Evolutionary conservation across 345 rosid species (phyloP).

Genomic region (Euphorbia tirucalli): DNA sequence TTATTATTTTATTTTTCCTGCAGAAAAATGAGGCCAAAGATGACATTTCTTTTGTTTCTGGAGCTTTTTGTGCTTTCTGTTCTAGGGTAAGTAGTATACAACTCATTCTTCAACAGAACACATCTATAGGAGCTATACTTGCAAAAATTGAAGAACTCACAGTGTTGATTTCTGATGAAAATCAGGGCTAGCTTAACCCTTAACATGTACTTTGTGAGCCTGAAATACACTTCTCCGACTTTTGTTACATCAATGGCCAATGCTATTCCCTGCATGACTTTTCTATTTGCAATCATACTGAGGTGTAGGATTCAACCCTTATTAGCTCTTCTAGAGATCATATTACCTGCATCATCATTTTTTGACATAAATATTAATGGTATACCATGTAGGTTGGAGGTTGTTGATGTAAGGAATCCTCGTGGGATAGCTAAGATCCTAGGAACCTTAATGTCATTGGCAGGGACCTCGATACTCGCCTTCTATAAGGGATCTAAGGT

Average conservation of each 20-base stretch:
- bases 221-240: slow-evolving; percentile 33
- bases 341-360: neutral
- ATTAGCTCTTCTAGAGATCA: neutral
- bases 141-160: slow-evolving; percentile 1
- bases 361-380: neutral
- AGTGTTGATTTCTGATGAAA: slow-evolving; percentile 5
- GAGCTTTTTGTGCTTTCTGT: slow-evolving; percentile 34
- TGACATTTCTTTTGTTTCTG: slow-evolving; percentile 24
- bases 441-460: slow-evolving; percentile 21
- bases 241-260: slow-evolving; percentile 31
- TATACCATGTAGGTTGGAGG: slow-evolving; percentile 21
- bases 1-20: neutral
- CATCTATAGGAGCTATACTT: neutral
- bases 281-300: slow-evolving; percentile 24
- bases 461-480: slow-evolving; percentile 19
- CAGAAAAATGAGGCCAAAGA: slow-evolving; percentile 34
- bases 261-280: slow-evolving; percentile 23
- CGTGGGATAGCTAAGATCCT: slow-evolving; percentile 20
- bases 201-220: slow-evolving; percentile 33
- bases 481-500: slow-evolving; percentile 28
- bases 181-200: slow-evolving; percentile 29
- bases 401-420: slow-evolving; percentile 15
- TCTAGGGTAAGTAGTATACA: slow-evolving; percentile 19
- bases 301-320: slow-evolving; percentile 12
- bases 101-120: neutral